Evolutionary conservation across 805 yeast genomes (phyloP).

Genomic region (Lipomyces lipofer): DNA sequence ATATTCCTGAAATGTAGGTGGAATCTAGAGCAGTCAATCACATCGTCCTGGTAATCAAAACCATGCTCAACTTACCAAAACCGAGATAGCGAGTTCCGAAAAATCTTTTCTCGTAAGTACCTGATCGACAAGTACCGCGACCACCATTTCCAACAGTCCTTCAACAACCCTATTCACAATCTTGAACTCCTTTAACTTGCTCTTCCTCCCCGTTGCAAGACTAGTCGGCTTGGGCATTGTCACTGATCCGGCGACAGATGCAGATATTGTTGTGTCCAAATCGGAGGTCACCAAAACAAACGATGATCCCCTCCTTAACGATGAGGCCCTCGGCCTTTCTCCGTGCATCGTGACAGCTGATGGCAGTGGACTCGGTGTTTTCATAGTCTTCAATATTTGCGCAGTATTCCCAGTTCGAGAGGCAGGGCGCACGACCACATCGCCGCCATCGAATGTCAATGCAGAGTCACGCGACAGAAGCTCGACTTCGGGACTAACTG

Average conservation of each 20-base stretch:
- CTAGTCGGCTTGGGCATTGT: neutral
- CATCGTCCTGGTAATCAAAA: too few species aligned
- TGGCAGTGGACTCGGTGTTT: conserved; percentile 2
- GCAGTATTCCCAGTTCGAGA: conserved; percentile 21
- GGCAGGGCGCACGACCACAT: conserved; percentile 25
- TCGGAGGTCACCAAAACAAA: conserved; percentile 29
- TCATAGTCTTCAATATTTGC: conserved; percentile 24
- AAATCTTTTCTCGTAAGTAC: conserved; percentile 31
- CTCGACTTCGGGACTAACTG: conserved; percentile 30
- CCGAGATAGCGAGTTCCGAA: conserved; percentile 27
- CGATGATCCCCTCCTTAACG: conserved; percentile 28
- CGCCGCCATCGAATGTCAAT: conserved; percentile 27
- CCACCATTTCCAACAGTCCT: conserved; percentile 31
- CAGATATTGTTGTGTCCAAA: neutral
- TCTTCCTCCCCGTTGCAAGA: neutral
- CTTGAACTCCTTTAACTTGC: conserved; percentile 19
- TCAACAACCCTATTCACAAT: conserved; percentile 29
- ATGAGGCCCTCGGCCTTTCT: conserved; percentile 26
- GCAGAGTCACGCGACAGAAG: conserved; percentile 26
- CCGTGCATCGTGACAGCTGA: neutral
- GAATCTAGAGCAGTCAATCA: conserved; percentile 17
- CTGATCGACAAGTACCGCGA: conserved; percentile 31
- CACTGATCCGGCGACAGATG: neutral
- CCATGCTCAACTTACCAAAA: conserved; percentile 19
- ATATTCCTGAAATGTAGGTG: conserved; percentile 31